Evolutionary conservation across 192 early-diverging fungal species (phyloP).

Genomic region (Podila verticillata): DNA sequence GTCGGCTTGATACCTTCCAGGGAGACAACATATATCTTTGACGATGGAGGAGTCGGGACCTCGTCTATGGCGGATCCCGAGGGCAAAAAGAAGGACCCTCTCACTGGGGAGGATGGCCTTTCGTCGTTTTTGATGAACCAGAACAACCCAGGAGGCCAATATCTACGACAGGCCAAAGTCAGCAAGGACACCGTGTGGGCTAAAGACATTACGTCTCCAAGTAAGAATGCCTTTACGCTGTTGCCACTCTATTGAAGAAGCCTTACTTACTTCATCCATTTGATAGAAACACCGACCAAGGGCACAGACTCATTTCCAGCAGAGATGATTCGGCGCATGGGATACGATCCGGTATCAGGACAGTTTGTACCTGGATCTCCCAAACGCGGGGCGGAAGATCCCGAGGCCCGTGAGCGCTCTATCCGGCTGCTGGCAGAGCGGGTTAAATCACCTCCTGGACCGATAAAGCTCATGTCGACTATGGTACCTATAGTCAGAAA

Average conservation of each 20-base stretch:
- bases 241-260: neutral
- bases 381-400: conserved; percentile 29
- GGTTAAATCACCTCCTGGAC: conserved; percentile 36
- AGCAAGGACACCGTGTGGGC: conserved; percentile 43
- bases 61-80: conserved; percentile 24
- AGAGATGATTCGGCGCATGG: conserved; percentile 49
- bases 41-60: conserved; percentile 24
- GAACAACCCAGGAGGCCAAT: conserved; percentile 43
- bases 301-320: conserved; percentile 27
- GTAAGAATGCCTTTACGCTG: conserved; percentile 7
- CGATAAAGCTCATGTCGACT: neutral
- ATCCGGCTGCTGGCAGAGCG: conserved; percentile 35
- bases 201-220: conserved; percentile 43
- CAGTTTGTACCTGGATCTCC: conserved; percentile 46
- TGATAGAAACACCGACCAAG: conserved; percentile 34
- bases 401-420: conserved; percentile 41
- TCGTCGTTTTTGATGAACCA: conserved; percentile 44
- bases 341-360: conserved; percentile 44
- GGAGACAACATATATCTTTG: conserved; percentile 47
- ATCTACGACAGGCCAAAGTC: conserved; percentile 34
- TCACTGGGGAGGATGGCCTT: conserved; percentile 4
- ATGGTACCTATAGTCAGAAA: neutral
- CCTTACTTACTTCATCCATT: too few species aligned
- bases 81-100: conserved; percentile 9
- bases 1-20: neutral